These are phyloP conservation scores for Podila epigama DNA, from an alignment of 192 early-diverging fungal species.

Conservation along the genomic window DNA sequence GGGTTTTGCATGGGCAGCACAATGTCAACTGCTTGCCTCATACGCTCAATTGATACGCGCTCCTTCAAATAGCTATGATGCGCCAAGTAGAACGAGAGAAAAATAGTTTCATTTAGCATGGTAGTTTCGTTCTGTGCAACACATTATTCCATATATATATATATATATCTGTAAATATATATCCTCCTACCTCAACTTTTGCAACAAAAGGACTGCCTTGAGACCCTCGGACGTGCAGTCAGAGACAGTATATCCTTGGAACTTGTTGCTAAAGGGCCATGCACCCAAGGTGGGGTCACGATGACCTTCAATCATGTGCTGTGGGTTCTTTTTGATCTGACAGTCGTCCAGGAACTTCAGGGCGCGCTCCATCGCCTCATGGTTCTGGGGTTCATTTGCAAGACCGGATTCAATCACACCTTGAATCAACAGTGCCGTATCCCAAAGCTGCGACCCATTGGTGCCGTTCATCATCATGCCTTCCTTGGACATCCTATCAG, in stretches of 20 bases:
- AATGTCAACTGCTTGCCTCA: conserved; percentile 89
- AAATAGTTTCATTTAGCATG: too few relatives aligned
- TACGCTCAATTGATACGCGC: conserved; percentile 72
- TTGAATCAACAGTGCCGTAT: conserved; percentile 88
- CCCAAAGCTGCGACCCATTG: conserved; percentile 98
- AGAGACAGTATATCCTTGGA: conserved; percentile 94
- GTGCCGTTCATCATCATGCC: conserved; percentile 97
- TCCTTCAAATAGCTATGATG: conserved; percentile 52
- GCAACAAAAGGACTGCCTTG: conserved; percentile 79
- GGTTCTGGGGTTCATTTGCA: conserved; percentile 73
- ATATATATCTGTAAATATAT: too few relatives aligned
- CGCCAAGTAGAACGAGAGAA: not conserved
- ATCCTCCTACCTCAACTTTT: conserved; percentile 63
- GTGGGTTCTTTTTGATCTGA: conserved; percentile 83
- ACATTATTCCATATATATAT: too few relatives aligned
- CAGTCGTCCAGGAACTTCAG: conserved; percentile 86
- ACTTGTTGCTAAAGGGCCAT: conserved; percentile 95
- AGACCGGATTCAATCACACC: conserved; percentile 83
- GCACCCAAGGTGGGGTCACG: conserved; percentile 89
- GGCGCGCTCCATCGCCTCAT: conserved; percentile 68
- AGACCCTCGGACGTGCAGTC: conserved; percentile 96
- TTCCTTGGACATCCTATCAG: conserved; percentile 69
- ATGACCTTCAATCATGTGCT: conserved; percentile 72
- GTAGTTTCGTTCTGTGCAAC: too few relatives aligned
- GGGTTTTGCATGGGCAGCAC: conserved; percentile 92